A percentile compares a stretch with the other conserved stretches of the same genome.
These are phyloP conservation scores for Aspergillus panamensis DNA, from an alignment of 495 filamentous ascomycete species.

Conservation along the genomic window DNA sequence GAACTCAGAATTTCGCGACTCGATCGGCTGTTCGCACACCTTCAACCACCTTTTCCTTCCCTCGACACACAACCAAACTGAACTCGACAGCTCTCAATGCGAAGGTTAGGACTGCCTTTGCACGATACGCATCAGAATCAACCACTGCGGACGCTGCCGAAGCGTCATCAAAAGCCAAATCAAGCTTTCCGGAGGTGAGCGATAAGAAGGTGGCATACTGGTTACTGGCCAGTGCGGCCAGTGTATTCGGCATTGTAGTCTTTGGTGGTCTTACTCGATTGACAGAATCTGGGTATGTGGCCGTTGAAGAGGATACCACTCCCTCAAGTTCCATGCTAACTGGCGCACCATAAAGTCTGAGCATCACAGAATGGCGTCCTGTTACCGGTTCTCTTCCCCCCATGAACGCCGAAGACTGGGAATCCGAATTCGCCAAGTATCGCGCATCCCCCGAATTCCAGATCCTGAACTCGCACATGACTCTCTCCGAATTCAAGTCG, in stretches of 20 bases:
- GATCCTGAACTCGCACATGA: conserved; percentile 88
- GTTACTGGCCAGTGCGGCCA: conserved; percentile 84
- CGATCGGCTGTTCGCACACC: conserved; percentile 34
- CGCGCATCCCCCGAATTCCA: conserved; percentile 85
- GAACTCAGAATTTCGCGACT: conserved; percentile 31
- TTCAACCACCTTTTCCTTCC: conserved; percentile 27
- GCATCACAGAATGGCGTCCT: conserved; percentile 98
- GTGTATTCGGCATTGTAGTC: conserved; percentile 94
- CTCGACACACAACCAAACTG: conserved; percentile 25
- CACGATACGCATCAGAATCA: conserved; percentile 27
- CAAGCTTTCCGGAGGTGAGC: conserved; percentile 67
- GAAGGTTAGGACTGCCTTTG: conserved; percentile 34
- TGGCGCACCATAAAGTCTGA: conserved; percentile 58
- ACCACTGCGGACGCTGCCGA: conserved; percentile 17
- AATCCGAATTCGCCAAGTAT: conserved; percentile 89
- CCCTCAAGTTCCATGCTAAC: conserved; percentile 18
- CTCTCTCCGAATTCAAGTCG: conserved; percentile 86
- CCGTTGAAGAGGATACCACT: conserved; percentile 13
- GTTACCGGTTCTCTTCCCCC: conserved; percentile 93
- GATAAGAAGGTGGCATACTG: conserved; percentile 81
- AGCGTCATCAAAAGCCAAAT: conserved; percentile 30
- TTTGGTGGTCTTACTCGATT: conserved; percentile 90
- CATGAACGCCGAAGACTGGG: conserved; percentile 71
- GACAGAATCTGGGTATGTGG: conserved; percentile 84
- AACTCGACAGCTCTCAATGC: conserved; percentile 28